Base-by-base conservation (phyloP, 83 land plant species). In the Thuja plicata region DNA sequence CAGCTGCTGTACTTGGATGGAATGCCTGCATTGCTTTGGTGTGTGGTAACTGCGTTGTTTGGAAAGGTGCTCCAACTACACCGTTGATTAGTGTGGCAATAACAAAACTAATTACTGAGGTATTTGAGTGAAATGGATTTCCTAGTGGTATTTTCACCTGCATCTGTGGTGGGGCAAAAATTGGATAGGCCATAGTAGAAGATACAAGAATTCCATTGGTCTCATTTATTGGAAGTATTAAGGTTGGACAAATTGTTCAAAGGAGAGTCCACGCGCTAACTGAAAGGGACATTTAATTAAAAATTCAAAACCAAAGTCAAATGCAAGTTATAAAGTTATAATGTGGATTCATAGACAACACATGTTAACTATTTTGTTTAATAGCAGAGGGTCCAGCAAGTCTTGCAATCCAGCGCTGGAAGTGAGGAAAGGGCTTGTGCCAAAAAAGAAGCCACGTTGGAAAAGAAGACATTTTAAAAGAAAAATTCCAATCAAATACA, bases 1-100 rank as follows among this genome's bases (percentile, higher is more conserved):
- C 99, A 12, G 97, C 97, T 92, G 99, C 99, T 91, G 99, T 97
- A 87, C 97, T 97, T 91, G 99, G 99, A 74, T 97, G 99, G 99
- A 97, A 97, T 95, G 99, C 99, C 0, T 97, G 99, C 92, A 91
- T 97, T 87, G 99, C 99, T 16, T 91, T 97, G 37, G 99, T 97
- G 46, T 97, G 99, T 92, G 99, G 99, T 43, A 97, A 95, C 83
- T 96, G 97, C 87, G 99, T 97, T 89, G 96, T 97, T 55, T 97
- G 99, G 99, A 97, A 97, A 90, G 99, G 99, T 73, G 97, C 99
- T 84, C 99, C 99, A 88, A 97, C 97, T 41, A 97, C 99, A 66
- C 97, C 99, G 12, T 89, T 97, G 90, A 91, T 97, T 30, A 95
- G 96, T 30, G 91, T 97, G 50, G 99, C 99, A 87, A 93, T 93